These are phyloP conservation scores for Rhododendron simsii DNA, from an alignment of 148 eudicot genomes.

Conservation along the genomic window DNA sequence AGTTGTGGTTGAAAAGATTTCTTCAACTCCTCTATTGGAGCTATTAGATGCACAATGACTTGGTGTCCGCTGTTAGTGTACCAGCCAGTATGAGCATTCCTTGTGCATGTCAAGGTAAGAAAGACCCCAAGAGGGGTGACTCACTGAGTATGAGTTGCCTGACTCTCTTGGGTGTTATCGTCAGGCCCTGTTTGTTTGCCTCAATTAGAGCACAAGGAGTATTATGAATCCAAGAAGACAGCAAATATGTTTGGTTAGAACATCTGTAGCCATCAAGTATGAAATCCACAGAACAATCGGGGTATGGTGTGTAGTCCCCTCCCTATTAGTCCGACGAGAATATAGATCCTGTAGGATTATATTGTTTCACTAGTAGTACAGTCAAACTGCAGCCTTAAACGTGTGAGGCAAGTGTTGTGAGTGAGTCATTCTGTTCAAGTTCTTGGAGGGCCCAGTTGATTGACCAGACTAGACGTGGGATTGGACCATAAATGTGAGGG, in stretches of 20 bases:
- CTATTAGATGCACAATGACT: not conserved
- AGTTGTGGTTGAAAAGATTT: not conserved
- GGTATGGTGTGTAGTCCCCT: not conserved
- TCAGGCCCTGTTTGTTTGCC: not conserved
- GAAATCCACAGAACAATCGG: not conserved
- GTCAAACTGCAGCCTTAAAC: not conserved
- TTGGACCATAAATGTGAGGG: not conserved
- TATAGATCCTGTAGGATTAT: not conserved
- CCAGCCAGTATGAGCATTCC: not conserved
- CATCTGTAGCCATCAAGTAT: not conserved
- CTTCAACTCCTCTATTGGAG: not conserved
- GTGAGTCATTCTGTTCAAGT: not conserved
- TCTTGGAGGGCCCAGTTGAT: not conserved
- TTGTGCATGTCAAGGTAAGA: not conserved
- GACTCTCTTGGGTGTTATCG: not conserved
- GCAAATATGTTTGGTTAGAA: not conserved
- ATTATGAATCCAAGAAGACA: not conserved
- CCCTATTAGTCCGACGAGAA: not conserved
- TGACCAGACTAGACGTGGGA: not conserved
- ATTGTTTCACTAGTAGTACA: not conserved
- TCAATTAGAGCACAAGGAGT: not conserved
- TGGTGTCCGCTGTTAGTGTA: not conserved
- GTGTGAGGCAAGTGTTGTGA: not conserved
- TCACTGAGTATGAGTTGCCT: not conserved
- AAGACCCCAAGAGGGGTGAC: not conserved